Conservation (phyloP, 1,284 basidiomycete species). For the Heimioporus retisporus region DNA sequence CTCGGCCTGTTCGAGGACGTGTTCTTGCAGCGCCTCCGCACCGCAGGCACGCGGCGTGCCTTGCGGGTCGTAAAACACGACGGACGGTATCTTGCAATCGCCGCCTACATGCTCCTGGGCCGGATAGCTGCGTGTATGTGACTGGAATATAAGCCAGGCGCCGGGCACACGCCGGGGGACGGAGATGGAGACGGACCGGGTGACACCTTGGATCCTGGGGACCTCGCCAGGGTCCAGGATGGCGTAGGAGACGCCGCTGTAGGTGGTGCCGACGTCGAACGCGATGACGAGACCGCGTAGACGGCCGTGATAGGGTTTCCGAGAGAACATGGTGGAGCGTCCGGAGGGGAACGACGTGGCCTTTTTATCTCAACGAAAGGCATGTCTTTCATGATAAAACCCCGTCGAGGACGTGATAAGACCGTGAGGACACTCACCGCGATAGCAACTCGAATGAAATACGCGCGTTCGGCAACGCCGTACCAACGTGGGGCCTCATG, state of each 20-base stretch:
- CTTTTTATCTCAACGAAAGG: constrained; percentile 11
- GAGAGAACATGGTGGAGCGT: constrained; percentile 37
- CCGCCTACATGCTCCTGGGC: constrained; percentile 53
- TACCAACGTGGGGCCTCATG: too few relatives aligned
- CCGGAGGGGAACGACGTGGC: too few relatives aligned
- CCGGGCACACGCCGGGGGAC: constrained; percentile 5
- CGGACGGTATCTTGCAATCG: constrained; percentile 65
- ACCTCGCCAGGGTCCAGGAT: constrained; percentile 58
- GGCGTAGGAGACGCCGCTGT: constrained; percentile 59
- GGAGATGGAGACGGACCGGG: constrained; percentile 42
- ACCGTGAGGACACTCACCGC: too few relatives aligned
- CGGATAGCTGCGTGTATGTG: constrained; percentile 46
- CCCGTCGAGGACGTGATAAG: too few relatives aligned
- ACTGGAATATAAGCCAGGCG: too few relatives aligned
- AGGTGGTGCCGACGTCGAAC: constrained; percentile 45
- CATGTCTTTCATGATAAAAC: too few relatives aligned
- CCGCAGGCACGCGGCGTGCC: constrained; percentile 60
- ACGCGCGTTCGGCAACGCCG: too few relatives aligned
- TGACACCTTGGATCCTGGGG: constrained; percentile 58
- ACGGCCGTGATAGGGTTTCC: constrained; percentile 45
- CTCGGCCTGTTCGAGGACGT: constrained; percentile 52
- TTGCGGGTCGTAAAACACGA: constrained; percentile 61
- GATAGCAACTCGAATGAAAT: too few relatives aligned
- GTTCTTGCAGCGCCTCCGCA: constrained; percentile 60
- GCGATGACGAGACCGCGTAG: constrained; percentile 55